Base-by-base conservation (phyloP, 1,284 basidiomycete genomes). In the Irpex rosettiformis region DNA sequence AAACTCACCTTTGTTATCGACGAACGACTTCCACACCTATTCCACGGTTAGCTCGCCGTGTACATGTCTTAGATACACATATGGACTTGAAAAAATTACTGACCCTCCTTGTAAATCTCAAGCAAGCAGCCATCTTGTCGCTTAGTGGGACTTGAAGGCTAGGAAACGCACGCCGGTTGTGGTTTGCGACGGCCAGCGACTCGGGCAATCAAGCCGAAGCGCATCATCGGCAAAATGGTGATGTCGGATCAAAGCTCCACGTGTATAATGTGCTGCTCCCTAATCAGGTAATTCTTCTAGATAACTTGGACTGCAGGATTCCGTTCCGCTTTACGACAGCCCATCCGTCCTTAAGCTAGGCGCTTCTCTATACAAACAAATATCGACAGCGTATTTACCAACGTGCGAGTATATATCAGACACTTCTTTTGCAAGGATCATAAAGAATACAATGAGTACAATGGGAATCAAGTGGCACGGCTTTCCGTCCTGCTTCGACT, bases 11-110 rank as follows among this genome's bases (percentile, higher is more conserved):
- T 86, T 82, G 64, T 85, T 89, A 55, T 86, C 83, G 1, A 91
- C 64, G 67, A 93, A 92, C 10, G 87, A 90, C 69, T 84, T 82
- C 90, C 89, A 92, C 58, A 92, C 90, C 89, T 91, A 56, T n/a
- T 22, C 56, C 56, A 33, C 52, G n/a, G 25, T 52, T 52, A 33
- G 42, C 21, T n/a, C n/a, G n/a, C n/a, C n/a, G n/a, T n/a, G n/a
- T n/a, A n/a, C n/a, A n/a, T n/a, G n/a, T n/a, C n/a, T n/a, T n/a
- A n/a, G n/a, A n/a, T n/a, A n/a, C n/a, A n/a, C n/a, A n/a, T n/a
- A n/a, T n/a, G n/a, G n/a, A n/a, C n/a, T n/a, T n/a, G n/a, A n/a
- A n/a, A 27, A 16, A n/a, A 42, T 8, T 8, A 56, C 77, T 58
- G 70, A 82, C 86, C 63, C 81, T 74, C 55, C 77, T 78, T 37